These are phyloP conservation scores for Aureobasidium sp. DNA, from an alignment of 2,329 filamentous ascomycete genomes.

Conservation along the genomic window DNA sequence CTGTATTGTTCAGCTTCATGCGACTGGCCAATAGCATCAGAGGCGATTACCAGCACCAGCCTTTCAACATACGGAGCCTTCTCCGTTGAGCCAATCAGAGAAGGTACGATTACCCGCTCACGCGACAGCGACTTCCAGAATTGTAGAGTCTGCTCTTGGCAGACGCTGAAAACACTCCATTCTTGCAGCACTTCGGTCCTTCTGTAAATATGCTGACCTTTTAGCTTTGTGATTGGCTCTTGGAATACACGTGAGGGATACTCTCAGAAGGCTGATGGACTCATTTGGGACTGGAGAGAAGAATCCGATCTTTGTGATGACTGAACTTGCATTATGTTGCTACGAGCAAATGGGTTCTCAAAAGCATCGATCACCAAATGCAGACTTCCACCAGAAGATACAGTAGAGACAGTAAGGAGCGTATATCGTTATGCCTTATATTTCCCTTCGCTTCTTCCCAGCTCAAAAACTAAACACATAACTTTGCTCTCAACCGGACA, in stretches of 20 bases:
- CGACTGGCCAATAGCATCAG: not conserved
- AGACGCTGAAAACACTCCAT: not conserved
- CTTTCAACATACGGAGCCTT: not conserved
- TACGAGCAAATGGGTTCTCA: not conserved
- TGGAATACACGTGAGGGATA: not conserved
- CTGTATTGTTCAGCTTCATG: not conserved
- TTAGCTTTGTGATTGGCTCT: not conserved
- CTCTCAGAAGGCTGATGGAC: not conserved
- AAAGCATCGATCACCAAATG: not conserved
- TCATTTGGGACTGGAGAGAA: not conserved
- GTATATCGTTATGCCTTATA: not conserved
- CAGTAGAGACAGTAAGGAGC: not conserved
- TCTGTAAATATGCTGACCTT: not conserved
- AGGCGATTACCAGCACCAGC: not conserved
- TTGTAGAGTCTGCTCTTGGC: not conserved
- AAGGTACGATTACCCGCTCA: not conserved
- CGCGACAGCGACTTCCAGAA: conserved; percentile 4
- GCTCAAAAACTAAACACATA: not conserved
- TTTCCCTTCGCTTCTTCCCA: not conserved
- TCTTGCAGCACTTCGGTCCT: not conserved
- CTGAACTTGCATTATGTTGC: not conserved
- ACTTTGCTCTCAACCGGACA: not conserved
- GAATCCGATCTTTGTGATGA: not conserved
- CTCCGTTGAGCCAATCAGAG: not conserved
- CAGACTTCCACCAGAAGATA: not conserved